phyloP scores from a whole-genome alignment of 2,329 filamentous ascomycete species.

The Phialophora verrucosa region DNA sequence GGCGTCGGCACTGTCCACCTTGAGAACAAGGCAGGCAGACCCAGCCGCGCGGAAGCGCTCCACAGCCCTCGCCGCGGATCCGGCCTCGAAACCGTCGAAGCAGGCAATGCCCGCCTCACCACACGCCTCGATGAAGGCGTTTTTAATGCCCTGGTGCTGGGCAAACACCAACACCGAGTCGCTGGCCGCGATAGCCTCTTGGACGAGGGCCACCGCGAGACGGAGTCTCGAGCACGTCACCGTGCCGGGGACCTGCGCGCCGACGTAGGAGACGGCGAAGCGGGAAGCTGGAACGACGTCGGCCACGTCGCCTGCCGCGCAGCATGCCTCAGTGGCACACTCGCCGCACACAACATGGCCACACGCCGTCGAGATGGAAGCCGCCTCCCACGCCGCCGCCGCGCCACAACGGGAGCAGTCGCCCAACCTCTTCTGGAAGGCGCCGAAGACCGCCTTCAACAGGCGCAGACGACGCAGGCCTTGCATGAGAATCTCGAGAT shows the following conservation, averaged over 20 bases:
- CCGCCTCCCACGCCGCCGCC: conserved; percentile 39
- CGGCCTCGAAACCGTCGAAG: conserved; percentile 41
- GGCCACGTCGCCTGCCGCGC: conserved; percentile 3
- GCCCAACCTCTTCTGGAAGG: conserved; percentile 15
- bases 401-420: conserved; percentile 46
- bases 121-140: conserved; percentile 28
- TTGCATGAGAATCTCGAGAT: conserved; percentile 13
- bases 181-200: conserved; percentile 43
- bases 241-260: neutral
- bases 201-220: conserved; percentile 53
- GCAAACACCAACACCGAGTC: conserved; percentile 65
- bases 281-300: conserved; percentile 14
- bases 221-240: conserved; percentile 55
- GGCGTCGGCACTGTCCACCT: conserved; percentile 62
- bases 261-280: conserved; percentile 10
- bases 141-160: conserved; percentile 44
- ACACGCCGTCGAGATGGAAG: conserved; percentile 55
- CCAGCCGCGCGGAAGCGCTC: conserved; percentile 49
- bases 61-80: conserved; percentile 44
- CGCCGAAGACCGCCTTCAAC: conserved; percentile 4
- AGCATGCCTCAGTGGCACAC: conserved; percentile 13
- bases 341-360: conserved; percentile 51
- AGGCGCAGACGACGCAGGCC: conserved; percentile 21
- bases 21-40: conserved; percentile 61
- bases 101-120: conserved; percentile 41